These are phyloP conservation scores for Trichophyton mentagrophytes DNA, from an alignment of 2,329 filamentous ascomycete species.

Conservation along the genomic window DNA sequence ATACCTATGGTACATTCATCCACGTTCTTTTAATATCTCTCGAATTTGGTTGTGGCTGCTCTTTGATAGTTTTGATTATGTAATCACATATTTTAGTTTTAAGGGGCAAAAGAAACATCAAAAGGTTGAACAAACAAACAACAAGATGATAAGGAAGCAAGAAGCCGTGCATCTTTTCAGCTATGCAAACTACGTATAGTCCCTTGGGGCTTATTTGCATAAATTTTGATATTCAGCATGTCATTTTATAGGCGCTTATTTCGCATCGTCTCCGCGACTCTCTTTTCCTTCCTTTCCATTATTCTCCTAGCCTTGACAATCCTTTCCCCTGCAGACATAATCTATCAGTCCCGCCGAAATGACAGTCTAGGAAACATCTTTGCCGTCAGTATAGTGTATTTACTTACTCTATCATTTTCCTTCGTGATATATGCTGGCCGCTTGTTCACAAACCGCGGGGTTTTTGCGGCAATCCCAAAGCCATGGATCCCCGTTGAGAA, in stretches of 20 bases:
- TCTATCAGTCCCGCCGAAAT: constrained; percentile 60
- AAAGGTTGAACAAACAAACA: not conserved
- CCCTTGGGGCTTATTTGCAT: not conserved
- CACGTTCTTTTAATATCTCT: not conserved
- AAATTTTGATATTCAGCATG: not conserved
- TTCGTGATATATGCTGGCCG: constrained; percentile 68
- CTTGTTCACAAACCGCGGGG: constrained; percentile 74
- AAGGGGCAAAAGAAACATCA: not conserved
- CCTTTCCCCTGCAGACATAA: constrained; percentile 66
- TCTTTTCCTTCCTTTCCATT: constrained; percentile 65
- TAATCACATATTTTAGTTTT: not conserved
- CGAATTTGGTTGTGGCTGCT: not conserved
- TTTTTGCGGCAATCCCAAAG: constrained; percentile 73
- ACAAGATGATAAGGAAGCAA: not conserved
- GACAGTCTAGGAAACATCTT: constrained; percentile 66
- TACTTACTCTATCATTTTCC: constrained; percentile 60
- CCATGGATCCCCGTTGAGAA: constrained; percentile 75
- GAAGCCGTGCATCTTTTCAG: not conserved
- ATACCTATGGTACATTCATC: not conserved
- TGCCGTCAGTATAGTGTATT: constrained; percentile 63
- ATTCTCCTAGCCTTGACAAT: constrained; percentile 61
- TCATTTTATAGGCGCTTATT: constrained; percentile 29
- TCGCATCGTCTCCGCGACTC: constrained; percentile 65
- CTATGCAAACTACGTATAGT: not conserved
- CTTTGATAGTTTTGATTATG: not conserved